A percentile compares a stretch with the other conserved stretches of the same genome.
Evolutionary conservation across 164 flowering plant species (phyloP).

Genomic region (Piper betle): DNA sequence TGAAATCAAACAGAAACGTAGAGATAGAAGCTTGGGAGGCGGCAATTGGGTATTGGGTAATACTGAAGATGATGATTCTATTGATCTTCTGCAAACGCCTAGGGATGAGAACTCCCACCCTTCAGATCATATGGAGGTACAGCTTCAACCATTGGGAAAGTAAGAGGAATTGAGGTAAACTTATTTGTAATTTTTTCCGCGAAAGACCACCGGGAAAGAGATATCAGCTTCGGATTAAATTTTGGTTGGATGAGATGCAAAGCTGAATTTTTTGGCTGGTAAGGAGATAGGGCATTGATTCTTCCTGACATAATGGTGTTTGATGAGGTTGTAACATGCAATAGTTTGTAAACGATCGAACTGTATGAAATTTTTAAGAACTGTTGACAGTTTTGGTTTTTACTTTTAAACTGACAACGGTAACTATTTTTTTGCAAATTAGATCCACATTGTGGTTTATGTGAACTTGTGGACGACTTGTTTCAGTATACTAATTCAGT

Average conservation of each 20-base stretch:
- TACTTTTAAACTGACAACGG: not conserved
- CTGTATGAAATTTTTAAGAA: not conserved
- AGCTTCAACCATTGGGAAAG: slow-evolving; percentile 69
- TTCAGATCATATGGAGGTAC: slow-evolving; percentile 72
- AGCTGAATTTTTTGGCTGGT: too few relatives aligned
- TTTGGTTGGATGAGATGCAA: not conserved
- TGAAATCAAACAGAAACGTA: slow-evolving; percentile 30
- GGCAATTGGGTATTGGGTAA: slow-evolving; percentile 84
- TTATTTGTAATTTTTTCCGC: too few relatives aligned
- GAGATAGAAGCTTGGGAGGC: slow-evolving; percentile 33
- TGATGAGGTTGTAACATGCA: slow-evolving; percentile 4
- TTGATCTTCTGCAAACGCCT: slow-evolving; percentile 52
- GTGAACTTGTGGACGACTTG: too few relatives aligned
- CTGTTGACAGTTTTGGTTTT: not conserved
- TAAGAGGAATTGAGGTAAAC: slow-evolving; percentile 8
- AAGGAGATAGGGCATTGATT: not conserved
- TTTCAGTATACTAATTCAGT: too few relatives aligned
- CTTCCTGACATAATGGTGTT: not conserved
- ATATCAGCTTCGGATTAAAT: not conserved
- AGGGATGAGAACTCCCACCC: slow-evolving; percentile 30
- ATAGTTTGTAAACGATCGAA: slow-evolving; percentile 11
- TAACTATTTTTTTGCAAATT: not conserved
- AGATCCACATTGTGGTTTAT: not conserved
- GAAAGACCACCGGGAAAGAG: not conserved
- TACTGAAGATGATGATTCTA: slow-evolving; percentile 66